phyloP scores from a whole-genome alignment of 2,329 filamentous ascomycete genomes.

The Hypoxylon sp. region DNA sequence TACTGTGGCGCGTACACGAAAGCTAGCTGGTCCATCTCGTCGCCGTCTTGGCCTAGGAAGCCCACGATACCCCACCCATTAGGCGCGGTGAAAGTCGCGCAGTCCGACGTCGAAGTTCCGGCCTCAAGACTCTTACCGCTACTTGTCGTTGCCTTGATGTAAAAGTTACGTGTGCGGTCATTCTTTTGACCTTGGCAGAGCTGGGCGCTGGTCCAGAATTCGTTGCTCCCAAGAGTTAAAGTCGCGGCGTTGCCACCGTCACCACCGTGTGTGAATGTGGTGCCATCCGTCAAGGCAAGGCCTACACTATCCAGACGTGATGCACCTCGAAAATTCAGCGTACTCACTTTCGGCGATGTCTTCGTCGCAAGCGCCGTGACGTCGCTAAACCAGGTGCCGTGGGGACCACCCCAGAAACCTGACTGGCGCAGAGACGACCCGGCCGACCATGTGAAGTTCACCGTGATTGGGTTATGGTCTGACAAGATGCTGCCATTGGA shows the following conservation, averaged over 20 bases:
- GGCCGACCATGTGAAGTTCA: constrained; percentile 65
- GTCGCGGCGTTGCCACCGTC: constrained; percentile 62
- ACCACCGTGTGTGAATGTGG: constrained; percentile 67
- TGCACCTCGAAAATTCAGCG: constrained; percentile 63
- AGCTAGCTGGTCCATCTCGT: constrained; percentile 70
- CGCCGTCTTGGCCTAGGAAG: constrained; percentile 60
- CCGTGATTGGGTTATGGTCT: constrained; percentile 76
- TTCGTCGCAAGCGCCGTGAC: constrained; percentile 58
- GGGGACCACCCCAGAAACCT: constrained; percentile 63
- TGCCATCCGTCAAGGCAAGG: constrained; percentile 64
- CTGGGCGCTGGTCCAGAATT: constrained; percentile 65
- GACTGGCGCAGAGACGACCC: constrained; percentile 61
- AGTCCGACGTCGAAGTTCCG: constrained; percentile 63
- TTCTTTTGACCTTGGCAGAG: constrained; percentile 67
- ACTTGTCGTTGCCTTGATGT: constrained; percentile 68
- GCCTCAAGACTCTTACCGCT: constrained; percentile 61
- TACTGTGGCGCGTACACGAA: constrained; percentile 64
- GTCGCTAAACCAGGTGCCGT: constrained; percentile 71
- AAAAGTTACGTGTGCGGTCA: constrained; percentile 67
- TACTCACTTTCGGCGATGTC: constrained; percentile 55
- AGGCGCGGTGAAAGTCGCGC: constrained; percentile 59
- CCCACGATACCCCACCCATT: constrained; percentile 61
- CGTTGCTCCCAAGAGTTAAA: constrained; percentile 62
- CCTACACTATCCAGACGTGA: constrained; percentile 67
- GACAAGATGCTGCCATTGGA: constrained; percentile 69